These are phyloP conservation scores for Candida odintsovae DNA, from an alignment of 805 yeast genomes.

Conservation along the genomic window DNA sequence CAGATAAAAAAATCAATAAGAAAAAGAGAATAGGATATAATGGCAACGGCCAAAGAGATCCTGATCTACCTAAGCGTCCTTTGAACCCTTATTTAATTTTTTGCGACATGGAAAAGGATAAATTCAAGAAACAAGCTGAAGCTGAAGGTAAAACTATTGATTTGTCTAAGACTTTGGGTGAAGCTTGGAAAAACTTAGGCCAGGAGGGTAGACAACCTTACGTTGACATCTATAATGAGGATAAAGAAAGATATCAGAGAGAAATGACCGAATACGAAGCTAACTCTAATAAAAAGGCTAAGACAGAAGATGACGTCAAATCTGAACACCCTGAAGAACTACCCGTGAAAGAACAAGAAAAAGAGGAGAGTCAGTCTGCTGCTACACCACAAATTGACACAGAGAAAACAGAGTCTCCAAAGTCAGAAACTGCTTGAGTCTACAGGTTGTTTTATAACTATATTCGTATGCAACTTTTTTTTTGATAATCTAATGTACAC, in stretches of 20 bases:
- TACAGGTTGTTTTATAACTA: background rate
- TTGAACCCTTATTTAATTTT: constrained; percentile 77
- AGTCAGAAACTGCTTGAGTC: background rate
- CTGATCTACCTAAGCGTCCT: constrained; percentile 82
- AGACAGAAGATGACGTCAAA: background rate
- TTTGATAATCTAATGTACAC: background rate
- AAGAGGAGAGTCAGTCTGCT: background rate
- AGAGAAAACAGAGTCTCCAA: constrained; percentile 1
- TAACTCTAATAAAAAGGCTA: constrained; percentile 1
- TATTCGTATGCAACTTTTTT: background rate
- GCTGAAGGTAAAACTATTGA: constrained; percentile 52
- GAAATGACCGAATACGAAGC: constrained; percentile 57
- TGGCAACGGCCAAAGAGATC: constrained; percentile 47
- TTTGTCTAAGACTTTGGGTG: constrained; percentile 73
- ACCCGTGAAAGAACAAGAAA: background rate
- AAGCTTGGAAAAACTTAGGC: constrained; percentile 74
- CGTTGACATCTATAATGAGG: constrained; percentile 71
- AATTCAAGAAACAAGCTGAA: constrained; percentile 53
- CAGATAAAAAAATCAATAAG: constrained; percentile 14
- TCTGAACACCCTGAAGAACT: background rate
- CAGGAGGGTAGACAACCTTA: constrained; percentile 69
- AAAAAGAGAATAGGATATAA: constrained; percentile 23
- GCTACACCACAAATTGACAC: background rate
- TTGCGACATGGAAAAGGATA: constrained; percentile 81
- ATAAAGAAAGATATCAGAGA: constrained; percentile 63